phyloP scores from a whole-genome alignment of 495 filamentous ascomycete species.

The Lasiosphaeria hispida region DNA sequence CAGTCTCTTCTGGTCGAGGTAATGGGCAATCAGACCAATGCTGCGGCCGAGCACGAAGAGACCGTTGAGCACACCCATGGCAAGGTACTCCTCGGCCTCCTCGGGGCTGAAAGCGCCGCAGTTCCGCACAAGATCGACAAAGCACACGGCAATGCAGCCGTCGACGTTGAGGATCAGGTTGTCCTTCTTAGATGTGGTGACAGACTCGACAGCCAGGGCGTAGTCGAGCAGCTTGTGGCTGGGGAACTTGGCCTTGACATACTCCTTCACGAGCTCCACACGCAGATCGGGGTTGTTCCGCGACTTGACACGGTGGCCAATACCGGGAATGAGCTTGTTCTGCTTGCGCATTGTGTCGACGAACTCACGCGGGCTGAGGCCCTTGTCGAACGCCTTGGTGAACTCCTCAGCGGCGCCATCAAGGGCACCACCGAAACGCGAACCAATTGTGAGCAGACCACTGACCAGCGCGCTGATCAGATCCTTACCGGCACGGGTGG shows the following conservation, averaged over 20 bases:
- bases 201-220: constrained; percentile 94
- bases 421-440: constrained; percentile 95
- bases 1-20: constrained; percentile 98
- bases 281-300: constrained; percentile 99
- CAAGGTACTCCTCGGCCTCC: constrained; percentile 79
- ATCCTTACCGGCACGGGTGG: constrained; percentile 97
- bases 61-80: constrained; percentile 98
- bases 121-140: constrained; percentile 95
- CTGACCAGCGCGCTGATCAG: constrained; percentile 91
- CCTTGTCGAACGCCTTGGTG: constrained; percentile 96
- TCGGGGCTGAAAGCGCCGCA: constrained; percentile 89
- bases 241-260: constrained; percentile 95
- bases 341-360: constrained; percentile 98
- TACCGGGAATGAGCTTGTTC: constrained; percentile 99
- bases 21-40: constrained; percentile 99
- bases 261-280: constrained; percentile 99
- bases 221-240: constrained; percentile 96
- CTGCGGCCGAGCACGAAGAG: constrained; percentile 94
- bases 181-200: constrained; percentile 99
- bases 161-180: constrained; percentile 99
- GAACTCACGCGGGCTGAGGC: constrained; percentile 95
- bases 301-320: constrained; percentile 98
- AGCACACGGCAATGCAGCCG: constrained; percentile 96
- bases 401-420: constrained; percentile 98
- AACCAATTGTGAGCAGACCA: constrained; percentile 97